phyloP scores from a whole-genome alignment of 192 early-diverging fungal species.

The Coemansia sp. region DNA sequence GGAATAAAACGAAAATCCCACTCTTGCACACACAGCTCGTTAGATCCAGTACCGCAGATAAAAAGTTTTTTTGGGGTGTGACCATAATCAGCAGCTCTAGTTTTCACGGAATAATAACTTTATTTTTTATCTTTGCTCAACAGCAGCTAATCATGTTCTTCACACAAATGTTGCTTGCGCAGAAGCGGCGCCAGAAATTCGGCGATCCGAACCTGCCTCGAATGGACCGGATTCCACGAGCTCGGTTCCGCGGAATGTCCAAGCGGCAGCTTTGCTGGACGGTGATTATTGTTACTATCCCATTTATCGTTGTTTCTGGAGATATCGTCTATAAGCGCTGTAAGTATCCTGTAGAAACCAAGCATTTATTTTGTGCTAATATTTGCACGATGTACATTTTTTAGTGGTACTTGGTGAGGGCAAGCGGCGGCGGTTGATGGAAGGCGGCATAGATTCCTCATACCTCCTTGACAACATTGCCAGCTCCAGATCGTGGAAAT shows the following conservation, averaged over 20 bases:
- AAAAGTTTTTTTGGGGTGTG: too few relatives aligned
- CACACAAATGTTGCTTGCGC: conserved; percentile 28
- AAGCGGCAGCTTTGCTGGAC: conserved; percentile 47
- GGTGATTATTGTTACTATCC: conserved; percentile 51
- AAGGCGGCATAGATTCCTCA: conserved; percentile 35
- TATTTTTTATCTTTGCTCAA: not conserved
- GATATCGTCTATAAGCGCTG: conserved; percentile 47
- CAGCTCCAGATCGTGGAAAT: conserved; percentile 9
- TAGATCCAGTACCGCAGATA: too few relatives aligned
- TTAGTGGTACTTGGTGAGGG: conserved; percentile 47
- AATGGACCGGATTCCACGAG: conserved; percentile 29
- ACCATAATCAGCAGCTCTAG: too few relatives aligned
- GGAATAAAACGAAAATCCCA: conserved; percentile 6
- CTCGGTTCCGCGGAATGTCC: conserved; percentile 38
- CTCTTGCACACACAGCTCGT: not conserved
- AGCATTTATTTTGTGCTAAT: too few relatives aligned
- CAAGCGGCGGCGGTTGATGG: conserved; percentile 27
- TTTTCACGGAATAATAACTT: too few relatives aligned
- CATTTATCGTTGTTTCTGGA: conserved; percentile 33
- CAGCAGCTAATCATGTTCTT: conserved; percentile 18
- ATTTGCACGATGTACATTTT: conserved; percentile 1
- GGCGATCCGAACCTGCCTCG: conserved; percentile 40
- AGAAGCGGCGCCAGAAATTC: conserved; percentile 17
- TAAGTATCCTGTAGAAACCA: conserved; percentile 12
- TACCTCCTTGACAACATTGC: conserved; percentile 46